Conservation (phyloP, 345 rosid genomes). For the Populus euphratica region DNA sequence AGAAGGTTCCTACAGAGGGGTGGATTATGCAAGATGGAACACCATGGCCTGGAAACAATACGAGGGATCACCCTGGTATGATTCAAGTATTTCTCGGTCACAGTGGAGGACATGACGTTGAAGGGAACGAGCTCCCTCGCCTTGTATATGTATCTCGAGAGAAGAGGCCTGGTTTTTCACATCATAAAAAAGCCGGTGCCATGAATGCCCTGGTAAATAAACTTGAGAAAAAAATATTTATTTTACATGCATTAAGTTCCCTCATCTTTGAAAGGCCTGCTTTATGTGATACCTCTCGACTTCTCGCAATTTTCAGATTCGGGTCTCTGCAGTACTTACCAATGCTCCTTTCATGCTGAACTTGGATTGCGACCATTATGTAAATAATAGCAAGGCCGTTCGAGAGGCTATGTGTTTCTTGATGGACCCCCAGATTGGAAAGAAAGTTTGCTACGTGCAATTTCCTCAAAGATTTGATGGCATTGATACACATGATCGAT, state of each 20-base stretch:
- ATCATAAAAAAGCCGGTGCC: slow-evolving; percentile 96
- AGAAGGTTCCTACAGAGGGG: slow-evolving; percentile 78
- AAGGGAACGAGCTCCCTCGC: slow-evolving; percentile 37
- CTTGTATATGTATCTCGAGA: slow-evolving; percentile 36
- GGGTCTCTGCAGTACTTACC: slow-evolving; percentile 32
- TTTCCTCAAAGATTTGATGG: slow-evolving; percentile 36
- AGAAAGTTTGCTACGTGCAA: slow-evolving; percentile 32
- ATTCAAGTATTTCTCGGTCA: slow-evolving; percentile 47
- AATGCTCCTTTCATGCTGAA: slow-evolving; percentile 41
- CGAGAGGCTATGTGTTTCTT: slow-evolving; percentile 36
- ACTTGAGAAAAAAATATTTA: background rate
- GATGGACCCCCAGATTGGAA: slow-evolving; percentile 34
- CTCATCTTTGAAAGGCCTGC: background rate
- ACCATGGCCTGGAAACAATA: slow-evolving; percentile 99
- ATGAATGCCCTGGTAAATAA: slow-evolving; percentile 80
- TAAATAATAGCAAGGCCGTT: slow-evolving; percentile 34
- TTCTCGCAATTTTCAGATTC: slow-evolving; percentile 21
- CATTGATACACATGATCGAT: slow-evolving; percentile 31
- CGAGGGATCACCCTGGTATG: slow-evolving; percentile 97
- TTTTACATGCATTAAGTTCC: slow-evolving; percentile 5
- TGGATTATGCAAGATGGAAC: slow-evolving; percentile 99
- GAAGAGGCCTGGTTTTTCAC: slow-evolving; percentile 35
- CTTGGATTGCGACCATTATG: slow-evolving; percentile 33
- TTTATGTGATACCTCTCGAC: background rate
- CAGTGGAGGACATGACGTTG: slow-evolving; percentile 32